A percentile compares a stretch with the other conserved stretches of the same genome.
phyloP scores from a whole-genome alignment of 1,284 basidiomycete genomes.

The Blastosporella zonata region DNA sequence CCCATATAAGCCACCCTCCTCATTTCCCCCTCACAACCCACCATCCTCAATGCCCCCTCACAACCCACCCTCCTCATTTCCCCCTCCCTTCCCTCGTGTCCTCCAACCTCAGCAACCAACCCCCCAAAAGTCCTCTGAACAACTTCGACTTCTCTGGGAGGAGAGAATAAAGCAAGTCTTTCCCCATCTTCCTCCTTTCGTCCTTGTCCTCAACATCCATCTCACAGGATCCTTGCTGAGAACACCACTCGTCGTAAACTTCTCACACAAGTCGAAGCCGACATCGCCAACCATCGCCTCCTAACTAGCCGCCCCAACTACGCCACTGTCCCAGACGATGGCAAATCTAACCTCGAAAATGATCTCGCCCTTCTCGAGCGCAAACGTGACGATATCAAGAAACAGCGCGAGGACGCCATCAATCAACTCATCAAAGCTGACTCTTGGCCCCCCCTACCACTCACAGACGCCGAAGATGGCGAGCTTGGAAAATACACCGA shows the following conservation, averaged over 20 bases:
- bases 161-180: conserved; percentile 20
- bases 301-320: conserved; percentile 12
- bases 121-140: conserved; percentile 9
- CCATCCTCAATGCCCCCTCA: background rate
- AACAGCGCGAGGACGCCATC: conserved; percentile 25
- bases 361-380: conserved; percentile 25
- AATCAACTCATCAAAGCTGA: conserved; percentile 31
- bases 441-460: conserved; percentile 37
- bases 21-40: background rate
- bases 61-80: conserved; percentile 1
- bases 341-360: conserved; percentile 16
- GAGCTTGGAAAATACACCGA: conserved; percentile 26
- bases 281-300: conserved; percentile 12
- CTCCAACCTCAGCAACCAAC: background rate
- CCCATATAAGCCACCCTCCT: background rate
- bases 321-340: conserved; percentile 13
- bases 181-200: background rate
- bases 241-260: conserved; percentile 10
- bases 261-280: conserved; percentile 13
- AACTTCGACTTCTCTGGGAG: conserved; percentile 16
- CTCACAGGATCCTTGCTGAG: conserved; percentile 16
- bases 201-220: background rate
- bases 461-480: conserved; percentile 21
- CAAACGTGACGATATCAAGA: conserved; percentile 25
- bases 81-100: conserved; percentile 4